Conservation (phyloP, 2,329 filamentous ascomycete species). For the Colletotrichum nymphaeae region DNA sequence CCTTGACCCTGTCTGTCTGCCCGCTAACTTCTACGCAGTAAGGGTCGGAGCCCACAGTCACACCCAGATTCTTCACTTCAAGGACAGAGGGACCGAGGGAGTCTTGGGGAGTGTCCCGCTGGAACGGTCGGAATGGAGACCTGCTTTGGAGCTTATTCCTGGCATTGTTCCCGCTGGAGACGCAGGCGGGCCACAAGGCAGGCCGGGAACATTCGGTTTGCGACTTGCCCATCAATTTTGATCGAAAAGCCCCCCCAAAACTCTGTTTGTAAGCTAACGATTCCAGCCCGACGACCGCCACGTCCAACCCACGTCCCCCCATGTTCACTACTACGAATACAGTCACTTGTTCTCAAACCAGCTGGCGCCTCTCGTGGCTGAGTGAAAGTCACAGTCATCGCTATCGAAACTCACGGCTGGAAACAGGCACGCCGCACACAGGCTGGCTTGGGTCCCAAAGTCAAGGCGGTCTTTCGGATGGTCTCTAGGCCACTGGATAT, state of each 20-base stretch:
- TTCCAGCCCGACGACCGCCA: background rate
- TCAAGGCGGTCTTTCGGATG: slow-evolving; percentile 1
- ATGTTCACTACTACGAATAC: background rate
- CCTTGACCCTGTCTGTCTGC: background rate
- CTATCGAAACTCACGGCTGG: background rate
- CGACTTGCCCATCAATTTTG: background rate
- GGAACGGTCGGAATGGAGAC: slow-evolving; percentile 5
- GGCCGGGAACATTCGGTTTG: slow-evolving; percentile 6
- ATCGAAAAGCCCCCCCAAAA: background rate
- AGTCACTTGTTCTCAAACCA: background rate
- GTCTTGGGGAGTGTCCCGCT: background rate
- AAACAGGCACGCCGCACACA: background rate
- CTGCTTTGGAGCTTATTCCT: background rate
- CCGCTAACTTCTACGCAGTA: background rate
- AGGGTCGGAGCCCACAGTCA: background rate
- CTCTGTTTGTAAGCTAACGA: background rate
- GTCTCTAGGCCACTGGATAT: slow-evolving; percentile 14
- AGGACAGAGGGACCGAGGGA: background rate
- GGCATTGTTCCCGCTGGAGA: background rate
- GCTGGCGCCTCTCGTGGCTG: slow-evolving; percentile 1
- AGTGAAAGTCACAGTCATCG: background rate
- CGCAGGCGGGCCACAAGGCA: background rate
- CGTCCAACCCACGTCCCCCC: background rate
- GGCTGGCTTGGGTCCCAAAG: background rate
- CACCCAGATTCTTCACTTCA: background rate